phyloP scores from a whole-genome alignment of 2,329 filamentous ascomycete genomes.

The Ramularia endophylla region DNA sequence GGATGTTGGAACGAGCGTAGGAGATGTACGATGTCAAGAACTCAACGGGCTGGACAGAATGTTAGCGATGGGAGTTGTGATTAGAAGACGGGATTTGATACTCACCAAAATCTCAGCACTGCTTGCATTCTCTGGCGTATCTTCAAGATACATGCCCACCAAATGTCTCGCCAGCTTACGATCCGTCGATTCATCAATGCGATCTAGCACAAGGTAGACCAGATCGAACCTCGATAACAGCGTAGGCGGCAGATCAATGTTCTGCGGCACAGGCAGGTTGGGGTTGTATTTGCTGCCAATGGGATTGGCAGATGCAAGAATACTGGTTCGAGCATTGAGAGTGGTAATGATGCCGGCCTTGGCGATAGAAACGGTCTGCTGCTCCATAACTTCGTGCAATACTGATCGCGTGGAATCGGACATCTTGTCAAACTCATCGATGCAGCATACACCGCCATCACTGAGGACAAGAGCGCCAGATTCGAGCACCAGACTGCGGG shows the following conservation, averaged over 20 bases:
- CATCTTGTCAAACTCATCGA: slow-evolving; percentile 79
- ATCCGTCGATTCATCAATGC: slow-evolving; percentile 84
- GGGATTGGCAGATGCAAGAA: slow-evolving; percentile 93
- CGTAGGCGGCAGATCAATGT: slow-evolving; percentile 94
- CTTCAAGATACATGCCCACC: slow-evolving; percentile 94
- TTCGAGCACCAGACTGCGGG: slow-evolving; percentile 66
- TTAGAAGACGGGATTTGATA: slow-evolving; percentile 15
- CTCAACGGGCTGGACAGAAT: slow-evolving; percentile 66
- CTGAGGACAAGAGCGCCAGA: slow-evolving; percentile 68
- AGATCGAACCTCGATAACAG: slow-evolving; percentile 93
- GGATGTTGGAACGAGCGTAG: slow-evolving; percentile 80
- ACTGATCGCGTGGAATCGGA: slow-evolving; percentile 67
- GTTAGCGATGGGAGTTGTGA: slow-evolving; percentile 8
- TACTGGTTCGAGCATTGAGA: slow-evolving; percentile 89
- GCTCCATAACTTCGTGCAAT: slow-evolving; percentile 75
- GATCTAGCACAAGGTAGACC: slow-evolving; percentile 93
- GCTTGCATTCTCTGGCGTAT: slow-evolving; percentile 79
- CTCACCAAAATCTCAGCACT: slow-evolving; percentile 74
- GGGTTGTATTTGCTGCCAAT: slow-evolving; percentile 98
- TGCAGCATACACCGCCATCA: slow-evolving; percentile 70
- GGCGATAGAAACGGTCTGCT: slow-evolving; percentile 71
- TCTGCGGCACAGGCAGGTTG: slow-evolving; percentile 90
- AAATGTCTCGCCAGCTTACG: slow-evolving; percentile 85
- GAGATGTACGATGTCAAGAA: slow-evolving; percentile 97
- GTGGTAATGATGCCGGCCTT: slow-evolving; percentile 80